Base-by-base conservation (phyloP, 2,329 filamentous ascomycete genomes). In the Alternaria sp. region DNA sequence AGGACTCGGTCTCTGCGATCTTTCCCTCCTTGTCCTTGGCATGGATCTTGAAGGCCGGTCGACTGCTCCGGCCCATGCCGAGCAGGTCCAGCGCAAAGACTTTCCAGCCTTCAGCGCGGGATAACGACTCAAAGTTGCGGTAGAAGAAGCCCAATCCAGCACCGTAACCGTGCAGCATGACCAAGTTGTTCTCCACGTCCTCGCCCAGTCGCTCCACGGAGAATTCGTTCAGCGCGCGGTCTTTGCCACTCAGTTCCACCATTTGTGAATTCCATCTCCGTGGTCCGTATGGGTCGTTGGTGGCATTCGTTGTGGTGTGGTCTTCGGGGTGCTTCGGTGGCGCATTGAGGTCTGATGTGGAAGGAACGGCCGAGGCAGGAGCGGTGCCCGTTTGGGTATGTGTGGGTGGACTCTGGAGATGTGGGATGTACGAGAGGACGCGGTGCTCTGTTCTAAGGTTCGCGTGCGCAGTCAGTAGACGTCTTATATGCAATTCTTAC, bases 71-170 rank as follows among this genome's bases (percentile, higher is more conserved):
- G 62, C 95, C 95, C 92, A 97, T 97, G 62, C 95, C 95, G 15
- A 97, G 86, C 86, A 98, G 89, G 75, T 99, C 95, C n/a, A 99
- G 84, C 1, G 95, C 93, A 77, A 96, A 98, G 17, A 99, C 82
- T 74, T 93, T 94, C 89, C 96, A 96, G 26, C 94, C 93, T 26
- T 86, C 84, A 1, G 89, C 83, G 17, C 94, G 89, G 49, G 91
- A 94, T 32, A 99, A 82, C 6, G 90, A 89, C 80, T 99, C 96
- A 64, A 97, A 97, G 78, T 99, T 99, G 82, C 96, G 95, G 85
- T 97, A 99, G 85, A 97, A 99, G 82, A 99, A 98, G 21, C 95
- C 96, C 1, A 99, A 86, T 0, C 96, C 96, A 3, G 96, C 96
- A 50, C 96, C 96, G 79, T 99, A 99, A 65, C 96, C 96, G 77